Conservation (phyloP, 2,329 filamentous ascomycete genomes). For the Macroventuria anomochaeta region DNA sequence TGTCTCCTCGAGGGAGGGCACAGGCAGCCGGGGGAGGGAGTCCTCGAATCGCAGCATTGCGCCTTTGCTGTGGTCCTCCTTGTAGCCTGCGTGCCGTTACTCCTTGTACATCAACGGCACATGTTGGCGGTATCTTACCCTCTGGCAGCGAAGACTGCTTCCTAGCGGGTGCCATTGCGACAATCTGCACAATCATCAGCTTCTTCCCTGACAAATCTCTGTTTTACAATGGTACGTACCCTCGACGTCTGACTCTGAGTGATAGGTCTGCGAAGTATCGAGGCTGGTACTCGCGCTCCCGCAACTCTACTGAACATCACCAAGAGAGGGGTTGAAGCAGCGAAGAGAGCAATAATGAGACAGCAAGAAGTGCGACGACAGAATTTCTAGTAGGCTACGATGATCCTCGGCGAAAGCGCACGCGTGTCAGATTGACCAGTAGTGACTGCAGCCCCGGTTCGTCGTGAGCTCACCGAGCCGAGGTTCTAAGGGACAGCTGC, state of each 20-base stretch:
- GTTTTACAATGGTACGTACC: slow-evolving; percentile 36
- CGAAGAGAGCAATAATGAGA: neutral
- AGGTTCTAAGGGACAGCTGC: slow-evolving; percentile 8
- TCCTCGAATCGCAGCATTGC: slow-evolving; percentile 85
- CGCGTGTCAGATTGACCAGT: slow-evolving; percentile 12
- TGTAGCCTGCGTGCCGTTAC: slow-evolving; percentile 65
- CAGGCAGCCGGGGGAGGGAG: slow-evolving; percentile 79
- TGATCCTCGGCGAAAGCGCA: slow-evolving; percentile 14
- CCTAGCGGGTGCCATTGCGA: slow-evolving; percentile 46
- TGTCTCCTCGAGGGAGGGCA: slow-evolving; percentile 83
- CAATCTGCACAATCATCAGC: slow-evolving; percentile 34
- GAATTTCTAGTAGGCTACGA: slow-evolving; percentile 10
- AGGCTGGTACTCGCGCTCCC: slow-evolving; percentile 48
- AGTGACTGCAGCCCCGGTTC: neutral
- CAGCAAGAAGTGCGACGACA: neutral
- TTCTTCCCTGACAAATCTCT: neutral
- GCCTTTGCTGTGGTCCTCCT: slow-evolving; percentile 79
- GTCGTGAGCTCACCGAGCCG: slow-evolving; percentile 4
- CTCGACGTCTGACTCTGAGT: slow-evolving; percentile 38
- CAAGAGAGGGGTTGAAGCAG: slow-evolving; percentile 2
- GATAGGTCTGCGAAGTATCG: slow-evolving; percentile 44
- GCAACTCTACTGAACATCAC: slow-evolving; percentile 52
- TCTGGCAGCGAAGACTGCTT: slow-evolving; percentile 56
- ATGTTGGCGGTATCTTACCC: too few relatives aligned
- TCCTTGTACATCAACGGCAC: too few relatives aligned